A percentile compares a stretch with the other conserved stretches of the same genome.
phyloP scores from a whole-genome alignment of 148 eudicot species.

The Selenicereus undatus region DNA sequence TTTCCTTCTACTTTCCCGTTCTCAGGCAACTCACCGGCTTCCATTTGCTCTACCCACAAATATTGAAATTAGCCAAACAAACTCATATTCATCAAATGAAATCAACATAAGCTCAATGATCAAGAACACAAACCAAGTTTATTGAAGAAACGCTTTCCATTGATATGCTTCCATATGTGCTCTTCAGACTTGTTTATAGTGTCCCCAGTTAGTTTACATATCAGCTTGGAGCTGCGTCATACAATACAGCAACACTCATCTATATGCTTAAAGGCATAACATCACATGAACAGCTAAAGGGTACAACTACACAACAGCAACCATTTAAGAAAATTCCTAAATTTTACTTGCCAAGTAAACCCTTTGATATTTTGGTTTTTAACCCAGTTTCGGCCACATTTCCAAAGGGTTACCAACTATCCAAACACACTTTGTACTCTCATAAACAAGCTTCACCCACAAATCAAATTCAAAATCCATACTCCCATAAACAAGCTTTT shows the following conservation, averaged over 20 bases:
- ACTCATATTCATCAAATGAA: not conserved
- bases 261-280: not conserved
- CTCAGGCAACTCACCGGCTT: constrained; percentile 41
- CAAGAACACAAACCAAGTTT: constrained; percentile 58
- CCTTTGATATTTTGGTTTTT: not conserved
- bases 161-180: constrained; percentile 99
- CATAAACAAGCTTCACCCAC: constrained; percentile 5
- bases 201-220: constrained; percentile 78
- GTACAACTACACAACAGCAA: not conserved
- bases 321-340: not conserved
- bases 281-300: not conserved
- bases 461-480: constrained; percentile 4
- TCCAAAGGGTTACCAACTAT: not conserved
- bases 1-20: constrained; percentile 26
- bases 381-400: not conserved
- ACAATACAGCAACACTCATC: constrained; percentile 1
- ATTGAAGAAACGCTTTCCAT: constrained; percentile 75
- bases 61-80: not conserved
- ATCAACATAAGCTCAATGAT: not conserved
- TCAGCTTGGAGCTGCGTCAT: constrained; percentile 61
- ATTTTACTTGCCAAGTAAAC: not conserved
- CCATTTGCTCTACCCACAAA: constrained; percentile 58
- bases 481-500: not conserved
- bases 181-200: constrained; percentile 81
- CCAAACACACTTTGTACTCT: not conserved